These are phyloP conservation scores for Tritrichomonas musculus DNA, from an alignment of 208 protist genomes.

Conservation along the genomic window DNA sequence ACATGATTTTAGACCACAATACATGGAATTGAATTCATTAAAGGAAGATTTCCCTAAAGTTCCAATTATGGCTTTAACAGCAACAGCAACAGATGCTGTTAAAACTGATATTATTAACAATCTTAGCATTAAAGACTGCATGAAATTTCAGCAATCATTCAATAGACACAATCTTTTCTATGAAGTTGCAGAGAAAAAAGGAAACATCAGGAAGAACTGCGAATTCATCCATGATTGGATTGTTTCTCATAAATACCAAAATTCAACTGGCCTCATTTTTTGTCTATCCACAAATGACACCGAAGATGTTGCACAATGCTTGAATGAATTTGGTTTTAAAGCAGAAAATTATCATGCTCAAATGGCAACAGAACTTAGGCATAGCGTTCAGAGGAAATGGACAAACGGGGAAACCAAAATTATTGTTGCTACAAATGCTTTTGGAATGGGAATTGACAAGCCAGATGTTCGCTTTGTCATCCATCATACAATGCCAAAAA, in stretches of 20 bases:
- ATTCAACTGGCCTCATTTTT: slow-evolving; percentile 42
- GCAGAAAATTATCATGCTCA: slow-evolving; percentile 46
- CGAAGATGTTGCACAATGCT: not conserved
- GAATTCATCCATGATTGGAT: slow-evolving; percentile 39
- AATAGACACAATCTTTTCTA: slow-evolving; percentile 55
- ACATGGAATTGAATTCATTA: slow-evolving; percentile 44
- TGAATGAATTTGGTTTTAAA: slow-evolving; percentile 35
- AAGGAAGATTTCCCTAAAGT: slow-evolving; percentile 47
- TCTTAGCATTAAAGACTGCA: slow-evolving; percentile 38
- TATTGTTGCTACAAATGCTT: slow-evolving; percentile 55
- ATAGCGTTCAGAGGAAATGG: slow-evolving; percentile 40
- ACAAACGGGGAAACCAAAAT: not conserved
- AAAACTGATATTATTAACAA: slow-evolving; percentile 40
- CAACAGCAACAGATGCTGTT: slow-evolving; percentile 54
- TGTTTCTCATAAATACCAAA: not conserved
- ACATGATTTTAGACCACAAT: slow-evolving; percentile 60
- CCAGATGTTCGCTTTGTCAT: slow-evolving; percentile 50
- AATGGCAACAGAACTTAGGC: not conserved
- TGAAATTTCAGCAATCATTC: slow-evolving; percentile 46
- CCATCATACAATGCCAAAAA: slow-evolving; percentile 49
- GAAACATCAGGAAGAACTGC: not conserved
- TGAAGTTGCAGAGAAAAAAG: slow-evolving; percentile 37
- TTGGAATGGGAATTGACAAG: slow-evolving; percentile 62
- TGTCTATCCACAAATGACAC: slow-evolving; percentile 38
- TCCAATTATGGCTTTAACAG: slow-evolving; percentile 58